Percentiles rank a stretch among this genome's conserved stretches.
Evolutionary conservation across 106 monocot species (phyloP).

Genomic region (Posidonia australis): DNA sequence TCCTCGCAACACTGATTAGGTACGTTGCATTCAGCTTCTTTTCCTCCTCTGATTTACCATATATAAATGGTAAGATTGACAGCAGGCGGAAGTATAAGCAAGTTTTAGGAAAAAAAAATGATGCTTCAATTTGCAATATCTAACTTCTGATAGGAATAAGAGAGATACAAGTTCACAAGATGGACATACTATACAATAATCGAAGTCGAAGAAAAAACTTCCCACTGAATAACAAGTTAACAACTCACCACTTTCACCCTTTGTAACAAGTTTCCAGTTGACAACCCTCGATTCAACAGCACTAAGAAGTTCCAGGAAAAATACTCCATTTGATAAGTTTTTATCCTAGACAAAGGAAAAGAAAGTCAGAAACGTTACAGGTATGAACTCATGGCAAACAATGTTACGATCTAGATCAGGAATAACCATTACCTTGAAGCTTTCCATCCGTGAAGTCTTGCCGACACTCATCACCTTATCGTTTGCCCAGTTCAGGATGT

Average conservation of each 20-base stretch:
- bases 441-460: constrained; percentile 59
- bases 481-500: constrained; percentile 86
- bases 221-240: neutral
- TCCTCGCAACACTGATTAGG: constrained; percentile 83
- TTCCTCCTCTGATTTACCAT: constrained; percentile 51
- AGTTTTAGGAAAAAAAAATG: neutral
- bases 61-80: neutral
- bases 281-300: constrained; percentile 63
- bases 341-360: constrained; percentile 33
- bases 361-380: neutral
- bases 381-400: neutral
- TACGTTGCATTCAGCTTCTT: constrained; percentile 90
- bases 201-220: neutral
- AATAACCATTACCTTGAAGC: constrained; percentile 52
- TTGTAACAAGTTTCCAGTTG: constrained; percentile 71
- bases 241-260: constrained; percentile 54
- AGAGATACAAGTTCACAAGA: neutral
- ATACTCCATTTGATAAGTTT: constrained; percentile 40
- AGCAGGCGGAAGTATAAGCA: neutral
- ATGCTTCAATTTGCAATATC: too few relatives aligned
- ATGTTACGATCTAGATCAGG: neutral
- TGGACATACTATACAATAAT: too few relatives aligned
- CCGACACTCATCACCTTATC: constrained; percentile 52
- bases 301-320: constrained; percentile 53
- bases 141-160: neutral